Percentiles rank a stretch among this genome's conserved stretches.
Conservation (phyloP, 2,329 filamentous ascomycete genomes). For the Aulographum hederae region DNA sequence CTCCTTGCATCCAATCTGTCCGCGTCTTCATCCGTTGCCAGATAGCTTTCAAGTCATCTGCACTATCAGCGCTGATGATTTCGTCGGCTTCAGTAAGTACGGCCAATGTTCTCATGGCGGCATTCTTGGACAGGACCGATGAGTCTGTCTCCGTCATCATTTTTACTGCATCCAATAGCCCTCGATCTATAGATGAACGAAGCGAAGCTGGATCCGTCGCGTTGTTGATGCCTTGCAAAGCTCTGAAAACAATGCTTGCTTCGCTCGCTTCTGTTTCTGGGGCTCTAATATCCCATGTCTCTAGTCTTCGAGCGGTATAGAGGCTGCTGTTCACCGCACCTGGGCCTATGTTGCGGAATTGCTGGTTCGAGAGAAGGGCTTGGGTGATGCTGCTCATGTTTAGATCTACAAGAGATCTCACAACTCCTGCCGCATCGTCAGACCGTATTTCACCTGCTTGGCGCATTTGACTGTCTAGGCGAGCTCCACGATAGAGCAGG, state of each 20-base stretch:
- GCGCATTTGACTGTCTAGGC: constrained; percentile 72
- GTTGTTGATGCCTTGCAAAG: constrained; percentile 61
- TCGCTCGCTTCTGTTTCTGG: constrained; percentile 44
- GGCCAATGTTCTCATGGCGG: constrained; percentile 44
- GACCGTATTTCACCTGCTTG: constrained; percentile 35
- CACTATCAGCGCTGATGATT: constrained; percentile 41
- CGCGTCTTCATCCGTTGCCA: constrained; percentile 47
- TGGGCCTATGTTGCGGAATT: constrained; percentile 37
- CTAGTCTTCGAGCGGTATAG: constrained; percentile 61
- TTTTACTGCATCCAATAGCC: constrained; percentile 30
- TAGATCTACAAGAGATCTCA: constrained; percentile 60
- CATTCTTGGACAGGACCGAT: constrained; percentile 28
- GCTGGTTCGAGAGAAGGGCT: constrained; percentile 52
- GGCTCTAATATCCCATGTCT: constrained; percentile 79
- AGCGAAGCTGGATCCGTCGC: constrained; percentile 38
- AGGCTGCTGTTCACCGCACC: constrained; percentile 54
- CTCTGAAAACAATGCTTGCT: constrained; percentile 56
- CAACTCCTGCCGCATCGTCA: constrained; percentile 47
- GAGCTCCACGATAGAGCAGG: constrained; percentile 75
- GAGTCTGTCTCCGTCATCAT: neutral
- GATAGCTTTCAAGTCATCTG: constrained; percentile 40
- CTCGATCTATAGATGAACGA: constrained; percentile 40
- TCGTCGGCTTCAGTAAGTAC: constrained; percentile 70
- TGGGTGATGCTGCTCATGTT: constrained; percentile 77
- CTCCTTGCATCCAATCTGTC: constrained; percentile 65